Base-by-base conservation (phyloP, 2,329 filamentous ascomycete genomes). In the Colletotrichum sp. region DNA sequence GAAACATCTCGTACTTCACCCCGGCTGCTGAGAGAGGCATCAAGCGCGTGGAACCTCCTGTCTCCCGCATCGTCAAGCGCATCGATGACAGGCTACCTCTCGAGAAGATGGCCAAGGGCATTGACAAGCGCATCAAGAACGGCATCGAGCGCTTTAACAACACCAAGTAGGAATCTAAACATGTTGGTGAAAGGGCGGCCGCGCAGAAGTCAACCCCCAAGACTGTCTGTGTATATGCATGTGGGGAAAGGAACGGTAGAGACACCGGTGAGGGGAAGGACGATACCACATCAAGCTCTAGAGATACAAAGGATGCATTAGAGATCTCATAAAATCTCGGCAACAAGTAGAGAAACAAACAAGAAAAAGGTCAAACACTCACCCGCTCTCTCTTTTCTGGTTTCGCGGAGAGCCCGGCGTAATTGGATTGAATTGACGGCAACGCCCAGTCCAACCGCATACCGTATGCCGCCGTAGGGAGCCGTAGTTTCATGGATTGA, bases 1-100 rank as follows among this genome's bases (percentile, higher is more conserved):
- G 87, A 69, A 91, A 90, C 82, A 87, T 91, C 80, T 87, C 84
- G 77, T 89, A 88, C 84, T 88, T 91, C 81, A 83, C 85, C 10
- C 83, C 84, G n/a, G 87, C 87, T 18, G 85, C 87, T 32, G 85
- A 88, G 81, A 83, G 84, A 24, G 83, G 87, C 66, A 85, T 89
- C 55, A 87, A 88, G 78, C 94, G 87, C 68, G 84, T 90, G 69
- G 85, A 89, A 80, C 89, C 88, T 3, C 87, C 86, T 24, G 80
- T 89, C 68, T 82, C 86, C 69, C 84, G 83, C 74, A 85, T 86
- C 64, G 84, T 90, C 34, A 84, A 86, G 80, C 83, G 80, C 38
- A 83, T 90, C 56, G 88, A 89, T 71, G 80, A 85, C 75, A 85
- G 84, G 65, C 83, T 91, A 56, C 88, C 88, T 10, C 83, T 91